Evolutionary conservation across 768 basidiomycete species (phyloP).

Genomic region (Russula vinacea): DNA sequence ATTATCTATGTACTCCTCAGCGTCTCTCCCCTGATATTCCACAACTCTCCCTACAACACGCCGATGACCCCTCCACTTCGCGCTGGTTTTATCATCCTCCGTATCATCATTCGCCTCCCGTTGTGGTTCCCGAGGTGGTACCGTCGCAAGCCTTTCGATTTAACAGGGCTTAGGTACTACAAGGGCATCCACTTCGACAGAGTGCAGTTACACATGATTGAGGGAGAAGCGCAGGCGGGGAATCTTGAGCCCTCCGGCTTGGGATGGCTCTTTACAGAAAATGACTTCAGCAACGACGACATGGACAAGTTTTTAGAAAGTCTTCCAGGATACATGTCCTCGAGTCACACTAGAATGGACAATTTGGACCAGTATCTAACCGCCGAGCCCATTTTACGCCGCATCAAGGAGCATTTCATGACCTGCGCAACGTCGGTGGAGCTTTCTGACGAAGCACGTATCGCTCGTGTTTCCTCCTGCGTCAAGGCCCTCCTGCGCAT

Average conservation of each 20-base stretch:
- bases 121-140: not conserved
- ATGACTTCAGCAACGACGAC: conserved; percentile 15
- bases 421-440: conserved; percentile 13
- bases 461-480: conserved; percentile 4
- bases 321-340: conserved; percentile 19
- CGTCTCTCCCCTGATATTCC: conserved; percentile 16
- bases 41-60: conserved; percentile 21
- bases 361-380: not conserved
- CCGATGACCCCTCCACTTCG: conserved; percentile 15
- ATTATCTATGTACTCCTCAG: conserved; percentile 14
- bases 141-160: not conserved
- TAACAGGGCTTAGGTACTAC: not conserved
- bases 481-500: conserved; percentile 14
- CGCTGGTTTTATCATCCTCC: not conserved
- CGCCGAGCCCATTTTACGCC: not conserved
- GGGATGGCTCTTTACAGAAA: conserved; percentile 13
- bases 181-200: conserved; percentile 8
- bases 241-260: conserved; percentile 15
- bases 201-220: not conserved
- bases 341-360: not conserved
- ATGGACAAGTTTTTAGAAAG: conserved; percentile 22
- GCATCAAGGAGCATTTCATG: conserved; percentile 17
- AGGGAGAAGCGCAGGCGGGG: not conserved
- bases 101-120: not conserved
- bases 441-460: conserved; percentile 9